phyloP scores from a whole-genome alignment of 1,284 basidiomycete species.

The Pisolithus thermaeus region DNA sequence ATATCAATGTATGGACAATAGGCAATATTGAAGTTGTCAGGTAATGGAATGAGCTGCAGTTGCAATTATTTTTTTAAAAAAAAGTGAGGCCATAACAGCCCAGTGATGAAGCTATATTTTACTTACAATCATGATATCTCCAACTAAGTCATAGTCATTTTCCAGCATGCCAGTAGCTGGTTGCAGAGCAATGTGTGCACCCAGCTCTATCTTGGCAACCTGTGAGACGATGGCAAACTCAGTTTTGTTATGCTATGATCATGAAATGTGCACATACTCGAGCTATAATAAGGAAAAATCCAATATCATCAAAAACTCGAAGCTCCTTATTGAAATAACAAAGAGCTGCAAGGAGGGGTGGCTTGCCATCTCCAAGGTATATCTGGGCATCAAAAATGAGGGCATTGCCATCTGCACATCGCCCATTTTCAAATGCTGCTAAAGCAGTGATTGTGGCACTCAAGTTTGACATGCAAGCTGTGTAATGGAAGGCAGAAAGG shows the following conservation, averaged over 20 bases:
- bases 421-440: not conserved
- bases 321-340: not conserved
- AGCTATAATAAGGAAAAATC: not conserved
- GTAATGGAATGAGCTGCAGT: too few relatives aligned
- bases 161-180: not conserved
- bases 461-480: too few relatives aligned
- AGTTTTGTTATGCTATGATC: not conserved
- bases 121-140: not conserved
- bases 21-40: too few relatives aligned
- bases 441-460: not conserved
- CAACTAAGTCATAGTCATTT: not conserved
- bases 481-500: too few relatives aligned
- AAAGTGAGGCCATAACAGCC: too few relatives aligned
- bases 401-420: not conserved
- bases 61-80: too few relatives aligned
- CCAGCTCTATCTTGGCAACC: not conserved
- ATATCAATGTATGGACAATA: too few relatives aligned
- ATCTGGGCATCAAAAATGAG: not conserved
- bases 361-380: not conserved
- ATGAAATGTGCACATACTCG: not conserved
- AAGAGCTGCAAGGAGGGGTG: not conserved
- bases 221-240: not conserved
- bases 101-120: too few relatives aligned
- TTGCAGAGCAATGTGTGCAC: too few relatives aligned
- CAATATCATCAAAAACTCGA: not conserved